A percentile compares a stretch with the other conserved stretches of the same genome.
These are phyloP conservation scores for Cardiospermum halicacabum DNA, from an alignment of 345 rosid genomes.

Conservation along the genomic window DNA sequence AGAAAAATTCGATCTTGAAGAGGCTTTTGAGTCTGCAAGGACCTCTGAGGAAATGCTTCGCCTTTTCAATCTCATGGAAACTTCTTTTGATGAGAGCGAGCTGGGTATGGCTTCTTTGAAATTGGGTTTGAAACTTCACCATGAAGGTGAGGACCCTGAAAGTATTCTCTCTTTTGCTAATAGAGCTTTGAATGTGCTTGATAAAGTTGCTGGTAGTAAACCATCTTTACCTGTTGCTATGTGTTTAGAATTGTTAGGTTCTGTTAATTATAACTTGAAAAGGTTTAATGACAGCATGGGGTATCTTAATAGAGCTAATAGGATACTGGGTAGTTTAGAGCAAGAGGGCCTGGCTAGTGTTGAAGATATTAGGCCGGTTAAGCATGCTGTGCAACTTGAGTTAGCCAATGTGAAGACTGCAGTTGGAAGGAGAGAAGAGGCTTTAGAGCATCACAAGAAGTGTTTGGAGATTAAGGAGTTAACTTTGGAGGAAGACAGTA, in stretches of 20 bases:
- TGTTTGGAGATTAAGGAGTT: conserved; percentile 73
- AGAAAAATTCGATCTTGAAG: conserved; percentile 68
- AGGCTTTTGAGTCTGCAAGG: conserved; percentile 75
- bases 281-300: conserved; percentile 80
- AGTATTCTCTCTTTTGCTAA: conserved; percentile 55
- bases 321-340: conserved; percentile 54
- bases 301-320: conserved; percentile 69
- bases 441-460: conserved; percentile 63
- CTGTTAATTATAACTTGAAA: conserved; percentile 57
- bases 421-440: conserved; percentile 93
- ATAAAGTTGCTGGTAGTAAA: conserved; percentile 12
- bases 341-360: conserved; percentile 35
- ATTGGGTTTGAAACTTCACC: conserved; percentile 82
- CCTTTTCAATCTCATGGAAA: conserved; percentile 72
- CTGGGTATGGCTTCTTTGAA: conserved; percentile 75
- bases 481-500: conserved; percentile 62
- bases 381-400: conserved; percentile 75
- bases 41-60: conserved; percentile 71
- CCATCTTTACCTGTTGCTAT: conserved; percentile 62
- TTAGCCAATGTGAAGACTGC: conserved; percentile 81
- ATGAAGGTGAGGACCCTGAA: conserved; percentile 76
- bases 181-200: conserved; percentile 65
- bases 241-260: conserved; percentile 76
- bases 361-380: conserved; percentile 62
- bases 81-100: conserved; percentile 58